phyloP scores from a whole-genome alignment of 2,329 filamentous ascomycete species.

The Trichoderma simmonsii region DNA sequence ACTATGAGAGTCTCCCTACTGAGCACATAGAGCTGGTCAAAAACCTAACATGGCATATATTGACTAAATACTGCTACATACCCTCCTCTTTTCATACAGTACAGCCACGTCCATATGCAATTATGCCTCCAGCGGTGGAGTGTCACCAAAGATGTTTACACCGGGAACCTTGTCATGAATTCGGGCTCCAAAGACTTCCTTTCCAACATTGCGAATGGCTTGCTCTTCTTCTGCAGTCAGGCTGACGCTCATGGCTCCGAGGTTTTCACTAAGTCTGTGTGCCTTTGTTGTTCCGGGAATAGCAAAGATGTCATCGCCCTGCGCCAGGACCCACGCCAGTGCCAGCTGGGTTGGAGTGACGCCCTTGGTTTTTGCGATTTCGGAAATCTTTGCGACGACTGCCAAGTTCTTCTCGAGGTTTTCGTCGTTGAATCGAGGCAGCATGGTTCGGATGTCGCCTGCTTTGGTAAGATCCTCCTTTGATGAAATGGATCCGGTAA shows the following conservation, averaged over 20 bases:
- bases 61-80: neutral
- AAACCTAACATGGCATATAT: neutral
- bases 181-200: neutral
- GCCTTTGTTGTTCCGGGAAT: conserved; percentile 51
- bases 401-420: conserved; percentile 46
- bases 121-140: neutral
- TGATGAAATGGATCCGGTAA: conserved; percentile 49
- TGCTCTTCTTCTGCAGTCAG: neutral
- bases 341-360: conserved; percentile 56
- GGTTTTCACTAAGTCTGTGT: neutral
- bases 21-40: neutral
- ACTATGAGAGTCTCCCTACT: neutral
- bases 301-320: conserved; percentile 59
- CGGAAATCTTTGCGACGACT: conserved; percentile 47
- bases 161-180: neutral
- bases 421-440: conserved; percentile 22
- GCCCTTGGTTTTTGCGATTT: conserved; percentile 51
- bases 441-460: conserved; percentile 39
- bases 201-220: neutral
- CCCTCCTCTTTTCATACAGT: neutral
- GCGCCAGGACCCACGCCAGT: conserved; percentile 60
- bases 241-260: neutral
- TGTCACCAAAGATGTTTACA: neutral
- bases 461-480: conserved; percentile 39
- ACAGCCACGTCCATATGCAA: neutral